Conservation (phyloP, 2,329 filamentous ascomycete genomes). For the Triangularia setosa region DNA sequence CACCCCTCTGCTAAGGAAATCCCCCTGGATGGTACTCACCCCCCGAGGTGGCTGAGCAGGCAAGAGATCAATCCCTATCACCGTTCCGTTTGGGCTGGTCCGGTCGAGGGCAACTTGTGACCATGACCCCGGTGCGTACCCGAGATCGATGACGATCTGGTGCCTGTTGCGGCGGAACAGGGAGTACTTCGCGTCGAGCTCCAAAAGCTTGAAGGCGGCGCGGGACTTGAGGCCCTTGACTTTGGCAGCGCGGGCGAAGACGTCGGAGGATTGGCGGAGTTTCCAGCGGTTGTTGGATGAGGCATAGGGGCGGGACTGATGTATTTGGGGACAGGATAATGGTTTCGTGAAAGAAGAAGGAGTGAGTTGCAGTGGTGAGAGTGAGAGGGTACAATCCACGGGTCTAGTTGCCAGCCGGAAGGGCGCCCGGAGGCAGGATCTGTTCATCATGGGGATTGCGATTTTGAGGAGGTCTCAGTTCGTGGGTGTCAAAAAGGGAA, state of each 20-base stretch:
- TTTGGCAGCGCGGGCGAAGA: constrained; percentile 69
- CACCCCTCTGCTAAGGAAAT: constrained; percentile 76
- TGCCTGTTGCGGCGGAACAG: constrained; percentile 64
- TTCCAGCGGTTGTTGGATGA: constrained; percentile 74
- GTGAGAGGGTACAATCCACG: not conserved
- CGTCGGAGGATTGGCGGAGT: constrained; percentile 69
- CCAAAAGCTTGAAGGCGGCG: constrained; percentile 87
- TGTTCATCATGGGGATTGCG: not conserved
- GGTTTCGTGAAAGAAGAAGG: not conserved
- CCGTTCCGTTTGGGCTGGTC: constrained; percentile 70
- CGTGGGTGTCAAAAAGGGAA: not conserved
- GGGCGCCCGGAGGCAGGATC: not conserved
- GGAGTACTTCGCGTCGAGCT: constrained; percentile 80
- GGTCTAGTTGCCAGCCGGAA: not conserved
- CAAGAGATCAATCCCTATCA: constrained; percentile 91
- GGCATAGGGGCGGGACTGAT: not conserved
- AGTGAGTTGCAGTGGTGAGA: not conserved
- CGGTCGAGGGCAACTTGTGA: constrained; percentile 76
- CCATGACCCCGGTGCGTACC: constrained; percentile 74
- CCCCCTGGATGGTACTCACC: constrained; percentile 91
- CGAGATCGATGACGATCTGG: constrained; percentile 88
- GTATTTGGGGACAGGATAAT: not conserved
- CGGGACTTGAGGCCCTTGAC: constrained; percentile 80
- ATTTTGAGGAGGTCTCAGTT: not conserved
- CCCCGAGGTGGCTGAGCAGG: constrained; percentile 86